A percentile compares a stretch with the other conserved stretches of the same genome.
Evolutionary conservation across 2,329 filamentous ascomycete species (phyloP).

Genomic region (Acarospora socialis): DNA sequence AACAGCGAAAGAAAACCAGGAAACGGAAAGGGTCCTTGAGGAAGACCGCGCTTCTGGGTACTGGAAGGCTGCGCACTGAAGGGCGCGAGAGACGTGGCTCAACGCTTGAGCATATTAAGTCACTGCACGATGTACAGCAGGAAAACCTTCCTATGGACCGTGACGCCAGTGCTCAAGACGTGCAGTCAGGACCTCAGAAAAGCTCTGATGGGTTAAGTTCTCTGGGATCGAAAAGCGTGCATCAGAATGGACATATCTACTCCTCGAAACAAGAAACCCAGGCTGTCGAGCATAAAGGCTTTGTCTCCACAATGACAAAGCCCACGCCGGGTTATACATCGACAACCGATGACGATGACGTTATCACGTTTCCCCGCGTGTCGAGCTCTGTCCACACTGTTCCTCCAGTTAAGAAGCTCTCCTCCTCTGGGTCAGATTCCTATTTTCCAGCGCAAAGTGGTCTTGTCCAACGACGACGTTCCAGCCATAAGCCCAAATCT

Average conservation of each 20-base stretch:
- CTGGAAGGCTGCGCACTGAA: slow-evolving; percentile 20
- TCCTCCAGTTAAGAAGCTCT: slow-evolving; percentile 13
- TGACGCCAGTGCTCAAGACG: no score
- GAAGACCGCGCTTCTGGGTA: slow-evolving; percentile 72
- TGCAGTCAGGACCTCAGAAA: no score
- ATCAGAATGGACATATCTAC: no score
- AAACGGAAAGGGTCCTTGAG: slow-evolving; percentile 72
- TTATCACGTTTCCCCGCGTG: slow-evolving; percentile 46
- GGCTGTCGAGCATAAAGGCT: no score
- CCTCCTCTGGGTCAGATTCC: slow-evolving; percentile 46
- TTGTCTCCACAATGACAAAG: no score
- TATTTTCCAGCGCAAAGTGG: slow-evolving; percentile 40
- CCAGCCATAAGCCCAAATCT: slow-evolving; percentile 22
- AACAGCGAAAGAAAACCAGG: slow-evolving; percentile 40
- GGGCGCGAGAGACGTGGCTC: slow-evolving; percentile 46
- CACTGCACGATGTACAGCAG: slow-evolving; percentile 23
- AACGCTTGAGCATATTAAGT: slow-evolving; percentile 35
- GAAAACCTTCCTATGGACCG: slow-evolving; percentile 16
- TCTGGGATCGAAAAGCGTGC: no score
- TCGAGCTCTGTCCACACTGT: slow-evolving; percentile 5
- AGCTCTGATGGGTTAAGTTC: no score
- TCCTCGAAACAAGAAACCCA: no score
- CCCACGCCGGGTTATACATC: no score
- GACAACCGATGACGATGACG: slow-evolving; percentile 74
- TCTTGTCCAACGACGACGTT: slow-evolving; percentile 18